These are phyloP conservation scores for Pyrenophora graminea DNA, from an alignment of 2,329 filamentous ascomycete species.

Conservation along the genomic window DNA sequence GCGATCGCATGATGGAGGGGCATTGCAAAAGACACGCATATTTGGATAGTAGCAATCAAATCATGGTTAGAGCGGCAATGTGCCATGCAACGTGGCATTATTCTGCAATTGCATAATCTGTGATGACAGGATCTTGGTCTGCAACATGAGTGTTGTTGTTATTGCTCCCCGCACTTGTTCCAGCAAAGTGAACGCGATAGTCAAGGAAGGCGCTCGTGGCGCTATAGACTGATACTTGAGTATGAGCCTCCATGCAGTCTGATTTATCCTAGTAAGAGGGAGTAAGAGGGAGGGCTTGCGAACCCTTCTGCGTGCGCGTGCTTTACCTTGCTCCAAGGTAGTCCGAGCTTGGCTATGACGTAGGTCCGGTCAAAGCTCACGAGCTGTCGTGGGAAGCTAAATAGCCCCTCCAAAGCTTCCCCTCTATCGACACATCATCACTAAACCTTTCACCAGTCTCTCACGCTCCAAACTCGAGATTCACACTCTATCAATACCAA, in stretches of 20 bases:
- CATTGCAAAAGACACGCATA: slow-evolving; percentile 19
- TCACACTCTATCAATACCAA: slow-evolving; percentile 3
- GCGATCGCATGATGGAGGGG: slow-evolving; percentile 19
- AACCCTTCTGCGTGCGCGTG: background rate
- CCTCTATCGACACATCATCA: slow-evolving; percentile 19
- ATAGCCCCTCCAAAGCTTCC: slow-evolving; percentile 42
- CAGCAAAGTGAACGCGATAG: background rate
- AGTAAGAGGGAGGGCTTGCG: slow-evolving; percentile 1
- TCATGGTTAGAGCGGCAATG: slow-evolving; percentile 10
- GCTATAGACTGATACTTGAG: slow-evolving; percentile 9
- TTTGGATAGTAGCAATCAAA: slow-evolving; percentile 28
- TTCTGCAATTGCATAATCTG: background rate
- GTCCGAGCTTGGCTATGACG: slow-evolving; percentile 40
- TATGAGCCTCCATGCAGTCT: slow-evolving; percentile 20
- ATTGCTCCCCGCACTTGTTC: too few relatives aligned
- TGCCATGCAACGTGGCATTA: background rate
- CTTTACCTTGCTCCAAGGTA: slow-evolving; percentile 1
- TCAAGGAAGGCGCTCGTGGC: background rate
- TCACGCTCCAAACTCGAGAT: background rate
- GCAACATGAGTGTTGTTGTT: background rate
- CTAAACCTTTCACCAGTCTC: background rate
- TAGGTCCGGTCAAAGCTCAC: slow-evolving; percentile 29
- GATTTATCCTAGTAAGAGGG: background rate
- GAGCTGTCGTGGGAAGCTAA: slow-evolving; percentile 24
- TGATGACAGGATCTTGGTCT: background rate